These are phyloP conservation scores for Mercurialis annua DNA, from an alignment of 345 rosid genomes.

Conservation along the genomic window DNA sequence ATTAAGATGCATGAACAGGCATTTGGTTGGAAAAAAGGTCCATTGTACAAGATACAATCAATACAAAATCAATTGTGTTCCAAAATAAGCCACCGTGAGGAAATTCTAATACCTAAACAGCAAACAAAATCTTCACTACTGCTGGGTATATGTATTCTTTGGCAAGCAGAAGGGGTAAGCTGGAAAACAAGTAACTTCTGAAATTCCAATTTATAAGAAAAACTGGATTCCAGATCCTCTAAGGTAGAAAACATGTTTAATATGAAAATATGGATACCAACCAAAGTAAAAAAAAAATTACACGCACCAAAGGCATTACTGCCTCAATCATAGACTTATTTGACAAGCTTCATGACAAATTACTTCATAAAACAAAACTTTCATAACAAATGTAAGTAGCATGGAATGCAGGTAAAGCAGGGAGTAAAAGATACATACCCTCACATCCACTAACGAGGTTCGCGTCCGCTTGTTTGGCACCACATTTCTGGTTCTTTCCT, in stretches of 20 bases:
- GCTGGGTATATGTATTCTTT: background rate
- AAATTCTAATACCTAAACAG: background rate
- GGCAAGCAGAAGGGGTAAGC: background rate
- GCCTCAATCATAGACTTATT: background rate
- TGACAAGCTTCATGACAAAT: background rate
- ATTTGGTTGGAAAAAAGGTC: background rate
- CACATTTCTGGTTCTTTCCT: constrained; percentile 63
- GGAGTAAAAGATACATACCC: constrained; percentile 42
- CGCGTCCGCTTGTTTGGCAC: constrained; percentile 88
- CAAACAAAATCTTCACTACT: background rate
- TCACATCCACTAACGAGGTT: constrained; percentile 75
- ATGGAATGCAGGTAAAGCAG: constrained; percentile 11
- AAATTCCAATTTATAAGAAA: background rate
- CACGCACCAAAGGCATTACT: background rate
- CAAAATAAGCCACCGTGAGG: background rate
- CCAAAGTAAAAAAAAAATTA: background rate
- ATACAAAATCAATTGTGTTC: background rate
- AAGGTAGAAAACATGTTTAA: background rate
- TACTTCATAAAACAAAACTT: background rate
- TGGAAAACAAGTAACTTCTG: background rate
- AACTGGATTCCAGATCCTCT: background rate
- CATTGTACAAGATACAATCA: background rate
- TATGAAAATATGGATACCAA: background rate
- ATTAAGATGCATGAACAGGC: constrained; percentile 16
- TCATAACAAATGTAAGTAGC: background rate